phyloP scores from a whole-genome alignment of 2,329 filamentous ascomycete species.

The Botryosphaeria dothidea region DNA sequence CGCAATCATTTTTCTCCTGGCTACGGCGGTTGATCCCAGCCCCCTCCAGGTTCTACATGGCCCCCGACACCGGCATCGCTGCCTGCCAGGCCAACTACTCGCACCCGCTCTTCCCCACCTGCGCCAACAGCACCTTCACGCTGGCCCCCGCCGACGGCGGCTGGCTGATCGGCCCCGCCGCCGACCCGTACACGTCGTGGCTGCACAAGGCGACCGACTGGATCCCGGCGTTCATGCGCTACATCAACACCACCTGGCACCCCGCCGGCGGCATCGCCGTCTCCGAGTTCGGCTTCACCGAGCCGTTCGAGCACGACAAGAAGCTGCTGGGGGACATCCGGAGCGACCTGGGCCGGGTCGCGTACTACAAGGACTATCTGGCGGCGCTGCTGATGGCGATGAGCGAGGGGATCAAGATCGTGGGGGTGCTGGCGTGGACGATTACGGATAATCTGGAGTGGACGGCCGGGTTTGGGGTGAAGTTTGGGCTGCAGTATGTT shows the following conservation, averaged over 20 bases:
- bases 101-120: slow-evolving; percentile 36
- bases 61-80: slow-evolving; percentile 37
- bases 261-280: slow-evolving; percentile 33
- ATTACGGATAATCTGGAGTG: slow-evolving; percentile 43
- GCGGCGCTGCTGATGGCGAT: slow-evolving; percentile 35
- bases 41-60: slow-evolving; percentile 31
- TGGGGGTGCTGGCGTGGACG: slow-evolving; percentile 38
- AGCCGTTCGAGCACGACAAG: slow-evolving; percentile 35
- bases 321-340: slow-evolving; percentile 32
- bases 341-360: slow-evolving; percentile 31
- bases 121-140: slow-evolving; percentile 35
- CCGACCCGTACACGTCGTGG: slow-evolving; percentile 35
- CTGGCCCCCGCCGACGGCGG: slow-evolving; percentile 27
- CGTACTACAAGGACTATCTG: slow-evolving; percentile 38
- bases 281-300: slow-evolving; percentile 40
- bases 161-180: slow-evolving; percentile 35
- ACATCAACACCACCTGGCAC: slow-evolving; percentile 36
- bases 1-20: too few species aligned
- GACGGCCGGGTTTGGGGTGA: slow-evolving; percentile 31
- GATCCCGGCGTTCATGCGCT: slow-evolving; percentile 35
- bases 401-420: slow-evolving; percentile 37
- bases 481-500: slow-evolving; percentile 39
- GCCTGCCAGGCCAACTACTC: slow-evolving; percentile 37
- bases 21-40: too few species aligned
- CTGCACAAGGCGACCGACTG: slow-evolving; percentile 39